Percentiles rank a stretch among this genome's conserved stretches.
Evolutionary conservation across 106 monocot genomes (phyloP).

Genomic region (Dioscorea zingiberensis): DNA sequence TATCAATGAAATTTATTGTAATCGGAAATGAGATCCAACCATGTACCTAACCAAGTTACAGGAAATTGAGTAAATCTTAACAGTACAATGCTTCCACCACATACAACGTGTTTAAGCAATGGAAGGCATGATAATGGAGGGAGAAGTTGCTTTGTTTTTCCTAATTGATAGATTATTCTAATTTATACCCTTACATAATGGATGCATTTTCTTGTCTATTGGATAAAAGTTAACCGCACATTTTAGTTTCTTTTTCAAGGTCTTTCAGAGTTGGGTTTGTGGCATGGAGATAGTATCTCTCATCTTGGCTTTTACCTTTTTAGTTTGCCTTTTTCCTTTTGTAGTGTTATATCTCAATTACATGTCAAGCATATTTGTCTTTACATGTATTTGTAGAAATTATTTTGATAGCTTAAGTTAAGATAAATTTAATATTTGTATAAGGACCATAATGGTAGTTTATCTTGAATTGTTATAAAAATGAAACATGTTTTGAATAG

Average conservation of each 20-base stretch:
- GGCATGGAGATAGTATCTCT: constrained; percentile 47
- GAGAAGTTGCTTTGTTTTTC: constrained; percentile 42
- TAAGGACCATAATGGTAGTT: too few species aligned
- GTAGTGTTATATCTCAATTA: too few species aligned
- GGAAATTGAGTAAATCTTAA: constrained; percentile 35
- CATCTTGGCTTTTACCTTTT: too few species aligned
- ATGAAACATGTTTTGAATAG: too few species aligned
- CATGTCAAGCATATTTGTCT: too few species aligned
- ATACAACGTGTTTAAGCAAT: constrained; percentile 30
- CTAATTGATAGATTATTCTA: too few species aligned
- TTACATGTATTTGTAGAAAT: too few species aligned
- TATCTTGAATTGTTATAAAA: too few species aligned
- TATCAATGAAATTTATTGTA: constrained; percentile 29
- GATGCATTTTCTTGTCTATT: neutral
- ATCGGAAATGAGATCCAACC: constrained; percentile 25
- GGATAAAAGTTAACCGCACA: neutral
- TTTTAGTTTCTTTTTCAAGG: constrained; percentile 9
- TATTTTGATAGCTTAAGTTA: too few species aligned
- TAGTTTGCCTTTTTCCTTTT: too few species aligned
- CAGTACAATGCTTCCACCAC: constrained; percentile 11
- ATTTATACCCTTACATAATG: neutral
- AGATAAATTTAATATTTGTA: too few species aligned
- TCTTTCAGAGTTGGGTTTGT: constrained; percentile 22
- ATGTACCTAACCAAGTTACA: constrained; percentile 11
- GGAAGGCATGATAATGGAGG: constrained; percentile 37